Percentiles rank a stretch among this genome's conserved stretches.
These are phyloP conservation scores for Coemansia reversa DNA, from an alignment of 192 early-diverging fungal species.

Conservation along the genomic window DNA sequence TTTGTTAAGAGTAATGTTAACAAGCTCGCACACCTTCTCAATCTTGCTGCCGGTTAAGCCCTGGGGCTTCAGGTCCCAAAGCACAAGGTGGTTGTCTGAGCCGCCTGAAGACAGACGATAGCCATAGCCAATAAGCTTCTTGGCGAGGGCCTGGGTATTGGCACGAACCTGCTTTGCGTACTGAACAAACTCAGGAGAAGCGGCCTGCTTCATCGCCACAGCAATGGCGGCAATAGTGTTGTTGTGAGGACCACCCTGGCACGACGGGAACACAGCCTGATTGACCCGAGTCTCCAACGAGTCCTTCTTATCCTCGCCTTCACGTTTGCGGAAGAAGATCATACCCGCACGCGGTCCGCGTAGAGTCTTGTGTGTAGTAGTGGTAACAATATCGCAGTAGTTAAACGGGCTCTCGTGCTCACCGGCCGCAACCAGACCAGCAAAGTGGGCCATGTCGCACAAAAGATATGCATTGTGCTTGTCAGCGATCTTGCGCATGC, in stretches of 20 bases:
- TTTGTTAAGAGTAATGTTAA: slow-evolving; percentile 98
- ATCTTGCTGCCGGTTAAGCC: slow-evolving; percentile 95
- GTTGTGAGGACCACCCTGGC: slow-evolving; percentile 99
- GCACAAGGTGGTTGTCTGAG: slow-evolving; percentile 97
- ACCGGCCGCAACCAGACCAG: slow-evolving; percentile 87
- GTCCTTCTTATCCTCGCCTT: slow-evolving; percentile 70
- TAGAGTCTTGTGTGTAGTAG: slow-evolving; percentile 99
- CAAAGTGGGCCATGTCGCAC: slow-evolving; percentile 99
- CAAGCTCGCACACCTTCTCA: slow-evolving; percentile 98
- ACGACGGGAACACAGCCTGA: slow-evolving; percentile 99
- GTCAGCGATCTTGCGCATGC: slow-evolving; percentile 96
- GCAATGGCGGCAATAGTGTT: slow-evolving; percentile 99
- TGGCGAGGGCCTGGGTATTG: slow-evolving; percentile 86
- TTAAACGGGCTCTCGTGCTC: slow-evolving; percentile 95
- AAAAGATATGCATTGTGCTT: slow-evolving; percentile 94
- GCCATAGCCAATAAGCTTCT: slow-evolving; percentile 71
- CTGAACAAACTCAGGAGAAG: slow-evolving; percentile 85
- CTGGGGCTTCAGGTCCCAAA: slow-evolving; percentile 95
- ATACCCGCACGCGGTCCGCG: slow-evolving; percentile 99
- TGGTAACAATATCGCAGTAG: slow-evolving; percentile 98
- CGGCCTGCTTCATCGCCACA: slow-evolving; percentile 97
- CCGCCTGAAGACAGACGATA: slow-evolving; percentile 95
- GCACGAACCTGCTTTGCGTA: slow-evolving; percentile 96
- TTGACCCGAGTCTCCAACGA: slow-evolving; percentile 94
- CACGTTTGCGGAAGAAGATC: slow-evolving; percentile 93